These are phyloP conservation scores for Tephrocybe sp. DNA, from an alignment of 768 basidiomycete species.

Conservation along the genomic window DNA sequence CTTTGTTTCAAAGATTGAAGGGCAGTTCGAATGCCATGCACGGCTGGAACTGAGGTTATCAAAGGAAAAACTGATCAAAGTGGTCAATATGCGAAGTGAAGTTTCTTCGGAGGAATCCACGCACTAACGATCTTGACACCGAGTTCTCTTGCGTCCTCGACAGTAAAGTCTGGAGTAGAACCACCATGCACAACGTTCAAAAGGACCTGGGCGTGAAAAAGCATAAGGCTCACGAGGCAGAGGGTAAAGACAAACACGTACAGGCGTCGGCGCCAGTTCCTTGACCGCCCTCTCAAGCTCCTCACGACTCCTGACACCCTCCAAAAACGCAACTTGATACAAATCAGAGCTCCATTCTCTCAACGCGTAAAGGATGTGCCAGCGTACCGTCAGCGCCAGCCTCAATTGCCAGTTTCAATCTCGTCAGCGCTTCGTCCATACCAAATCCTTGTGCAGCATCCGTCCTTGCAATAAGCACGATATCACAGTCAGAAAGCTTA, in stretches of 20 bases:
- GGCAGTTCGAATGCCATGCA: slow-evolving; percentile 46
- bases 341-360: neutral
- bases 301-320: slow-evolving; percentile 46
- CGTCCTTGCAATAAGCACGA: slow-evolving; percentile 50
- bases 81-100: slow-evolving; percentile 4
- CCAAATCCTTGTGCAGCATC: slow-evolving; percentile 51
- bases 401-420: slow-evolving; percentile 43
- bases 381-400: slow-evolving; percentile 41
- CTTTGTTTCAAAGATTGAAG: slow-evolving; percentile 46
- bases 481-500: slow-evolving; percentile 43
- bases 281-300: slow-evolving; percentile 37
- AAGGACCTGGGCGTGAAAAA: slow-evolving; percentile 28
- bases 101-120: slow-evolving; percentile 1
- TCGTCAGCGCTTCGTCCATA: slow-evolving; percentile 46
- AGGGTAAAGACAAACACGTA: slow-evolving; percentile 8
- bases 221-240: neutral
- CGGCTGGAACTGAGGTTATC: slow-evolving; percentile 43
- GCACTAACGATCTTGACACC: slow-evolving; percentile 43
- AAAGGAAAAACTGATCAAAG: slow-evolving; percentile 40
- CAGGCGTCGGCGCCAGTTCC: slow-evolving; percentile 39
- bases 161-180: slow-evolving; percentile 48
- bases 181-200: slow-evolving; percentile 51
- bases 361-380: neutral
- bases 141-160: slow-evolving; percentile 39
- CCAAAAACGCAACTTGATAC: slow-evolving; percentile 46